Evolutionary conservation across 1,139 yeast genomes (phyloP).

Genomic region (Suhomyces ambrosiae): DNA sequence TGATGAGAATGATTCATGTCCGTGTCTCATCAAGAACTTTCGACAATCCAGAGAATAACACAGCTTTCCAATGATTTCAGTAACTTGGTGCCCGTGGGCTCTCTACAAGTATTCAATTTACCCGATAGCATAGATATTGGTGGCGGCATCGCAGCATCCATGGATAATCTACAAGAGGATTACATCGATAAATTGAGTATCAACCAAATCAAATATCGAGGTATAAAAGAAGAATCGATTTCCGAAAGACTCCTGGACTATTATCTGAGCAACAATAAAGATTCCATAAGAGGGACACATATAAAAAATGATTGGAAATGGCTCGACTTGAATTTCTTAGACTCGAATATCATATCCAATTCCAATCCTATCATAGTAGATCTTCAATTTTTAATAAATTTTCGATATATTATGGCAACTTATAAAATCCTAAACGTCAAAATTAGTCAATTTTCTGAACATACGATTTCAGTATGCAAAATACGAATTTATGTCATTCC

Average conservation of each 20-base stretch:
- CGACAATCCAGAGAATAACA: slow-evolving; percentile 3
- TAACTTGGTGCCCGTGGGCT: slow-evolving; percentile 50
- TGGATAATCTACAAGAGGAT: neutral
- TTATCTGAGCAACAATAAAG: too few species aligned
- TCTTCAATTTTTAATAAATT: slow-evolving; percentile 41
- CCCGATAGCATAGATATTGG: slow-evolving; percentile 34
- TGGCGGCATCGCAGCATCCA: slow-evolving; percentile 17
- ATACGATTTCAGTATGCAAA: slow-evolving; percentile 25
- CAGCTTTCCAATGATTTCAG: slow-evolving; percentile 41
- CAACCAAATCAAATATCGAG: too few species aligned
- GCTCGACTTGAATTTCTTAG: slow-evolving; percentile 37
- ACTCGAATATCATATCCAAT: slow-evolving; percentile 25
- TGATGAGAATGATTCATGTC: neutral
- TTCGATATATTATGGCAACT: slow-evolving; percentile 48
- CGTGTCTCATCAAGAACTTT: neutral
- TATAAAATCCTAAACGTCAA: slow-evolving; percentile 29
- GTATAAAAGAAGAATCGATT: too few species aligned
- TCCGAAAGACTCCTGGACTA: too few species aligned
- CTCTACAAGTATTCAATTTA: slow-evolving; percentile 40
- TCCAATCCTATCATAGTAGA: slow-evolving; percentile 30
- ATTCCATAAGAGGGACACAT: too few species aligned
- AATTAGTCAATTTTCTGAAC: slow-evolving; percentile 1
- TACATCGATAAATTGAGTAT: neutral
- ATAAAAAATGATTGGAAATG: slow-evolving; percentile 52
- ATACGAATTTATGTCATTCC: slow-evolving; percentile 56